phyloP scores from a whole-genome alignment of 2,329 filamentous ascomycete species.

The Periglandula ipomoeae region DNA sequence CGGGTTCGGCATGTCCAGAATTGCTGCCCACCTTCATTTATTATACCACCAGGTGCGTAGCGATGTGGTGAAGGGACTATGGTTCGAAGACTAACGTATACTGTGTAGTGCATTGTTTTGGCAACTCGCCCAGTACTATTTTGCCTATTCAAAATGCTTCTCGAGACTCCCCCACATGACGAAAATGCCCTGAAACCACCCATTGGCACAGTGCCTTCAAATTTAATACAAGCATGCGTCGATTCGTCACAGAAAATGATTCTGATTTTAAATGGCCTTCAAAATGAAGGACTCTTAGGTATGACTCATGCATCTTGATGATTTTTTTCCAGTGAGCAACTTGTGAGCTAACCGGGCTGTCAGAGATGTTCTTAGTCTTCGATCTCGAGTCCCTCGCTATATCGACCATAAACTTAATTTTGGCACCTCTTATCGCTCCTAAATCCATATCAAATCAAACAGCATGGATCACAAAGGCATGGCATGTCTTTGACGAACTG shows the following conservation, averaged over 20 bases:
- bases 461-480: no score
- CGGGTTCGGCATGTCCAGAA: constrained; percentile 23
- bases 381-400: no score
- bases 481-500: no score
- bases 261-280: constrained; percentile 28
- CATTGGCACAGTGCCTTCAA: background rate
- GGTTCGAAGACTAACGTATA: no score
- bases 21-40: constrained; percentile 22
- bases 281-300: constrained; percentile 34
- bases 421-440: no score
- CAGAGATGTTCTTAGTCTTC: constrained; percentile 35
- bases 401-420: no score
- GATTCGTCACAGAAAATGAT: constrained; percentile 16
- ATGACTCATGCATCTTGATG: background rate
- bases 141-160: constrained; percentile 14
- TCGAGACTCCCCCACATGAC: constrained; percentile 11
- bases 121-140: constrained; percentile 17
- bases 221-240: constrained; percentile 12
- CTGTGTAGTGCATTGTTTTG: constrained; percentile 14
- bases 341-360: no score
- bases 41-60: constrained; percentile 22
- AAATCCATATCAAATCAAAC: no score
- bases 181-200: no score
- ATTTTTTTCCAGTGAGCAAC: no score
- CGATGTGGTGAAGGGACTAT: no score